These are phyloP conservation scores for Pythium volutum DNA, from an alignment of 352 stramenopile species.

Conservation along the genomic window DNA sequence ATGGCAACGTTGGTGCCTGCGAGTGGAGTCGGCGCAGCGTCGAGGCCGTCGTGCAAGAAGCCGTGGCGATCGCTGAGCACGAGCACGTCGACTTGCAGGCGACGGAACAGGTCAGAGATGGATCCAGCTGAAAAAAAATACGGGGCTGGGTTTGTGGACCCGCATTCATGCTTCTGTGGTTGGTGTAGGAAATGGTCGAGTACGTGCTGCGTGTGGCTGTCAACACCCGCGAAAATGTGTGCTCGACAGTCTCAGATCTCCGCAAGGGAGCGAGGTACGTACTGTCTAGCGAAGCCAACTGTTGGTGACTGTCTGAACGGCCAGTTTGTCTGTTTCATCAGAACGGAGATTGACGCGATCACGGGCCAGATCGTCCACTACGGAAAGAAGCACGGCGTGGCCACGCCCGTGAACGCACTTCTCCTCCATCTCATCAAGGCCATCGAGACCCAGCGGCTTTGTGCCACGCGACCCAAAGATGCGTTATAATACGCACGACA, in stretches of 20 bases:
- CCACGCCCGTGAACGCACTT: constrained; percentile 64
- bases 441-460: constrained; percentile 37
- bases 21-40: constrained; percentile 46
- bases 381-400: constrained; percentile 39
- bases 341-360: constrained; percentile 76
- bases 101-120: constrained; percentile 29
- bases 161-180: no score
- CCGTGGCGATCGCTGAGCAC: constrained; percentile 38
- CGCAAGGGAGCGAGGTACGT: constrained; percentile 47
- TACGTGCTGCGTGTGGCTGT: constrained; percentile 49
- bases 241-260: constrained; percentile 75
- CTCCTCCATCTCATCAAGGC: constrained; percentile 54
- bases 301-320: background rate
- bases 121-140: background rate
- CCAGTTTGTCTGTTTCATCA: constrained; percentile 9
- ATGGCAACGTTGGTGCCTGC: constrained; percentile 42
- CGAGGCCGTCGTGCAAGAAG: constrained; percentile 55
- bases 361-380: constrained; percentile 54
- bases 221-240: constrained; percentile 60
- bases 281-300: background rate
- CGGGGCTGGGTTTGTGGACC: background rate
- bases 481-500: background rate
- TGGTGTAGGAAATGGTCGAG: constrained; percentile 59
- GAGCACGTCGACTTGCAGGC: constrained; percentile 45
- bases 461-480: background rate